Base-by-base conservation (phyloP, 2,329 filamentous ascomycete genomes). In the Xylariales sp. region DNA sequence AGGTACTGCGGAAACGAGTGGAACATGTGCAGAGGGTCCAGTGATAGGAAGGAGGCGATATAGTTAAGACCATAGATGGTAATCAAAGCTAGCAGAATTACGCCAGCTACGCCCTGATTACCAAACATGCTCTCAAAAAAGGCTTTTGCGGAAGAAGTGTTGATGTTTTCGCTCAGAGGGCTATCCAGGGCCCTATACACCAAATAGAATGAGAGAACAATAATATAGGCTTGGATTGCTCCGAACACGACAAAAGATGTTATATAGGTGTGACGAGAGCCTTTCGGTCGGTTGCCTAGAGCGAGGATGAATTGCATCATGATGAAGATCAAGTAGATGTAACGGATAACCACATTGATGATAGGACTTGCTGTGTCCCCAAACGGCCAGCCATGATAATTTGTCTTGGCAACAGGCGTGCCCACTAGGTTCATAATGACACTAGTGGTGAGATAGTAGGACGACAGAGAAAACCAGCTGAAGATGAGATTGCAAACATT, bases 11-110 rank as follows among this genome's bases (percentile, higher is more conserved):
- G 85, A 79, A 96, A 98, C 4, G 91, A 97, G 59, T 93, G 93
- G 72, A 98, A 95, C 93, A 98, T 97, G 78, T 98, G 93, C 93
- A 93, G 98, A 17, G 93, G 93, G 64, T 98, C 93, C 55, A 96
- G 74, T 70, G 98, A 98, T 66, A 98, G 70, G 78, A 98, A 96
- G 4, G 91, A 97, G 7, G 91, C 90, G 42, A 97, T 72, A 59
- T 90, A 97, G 81, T 98, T 96, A 42, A 98, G 79, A 65, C 93
- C 93, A 59, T 95, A 97, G 40, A 94, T 98, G 45, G 93, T 86
- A 45, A 91, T 81, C 50, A 98, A 72, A 11, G 93, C 91, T 48
- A 98, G 83, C 52, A 98, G 80, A 60, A 98, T 96, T 59, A 97
- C 91, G 70, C 90, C 91, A 29, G 88, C 73, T n/a, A 74, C 57